phyloP scores from a whole-genome alignment of 2,329 filamentous ascomycete species.

The Dothiorella sarmentorum region DNA sequence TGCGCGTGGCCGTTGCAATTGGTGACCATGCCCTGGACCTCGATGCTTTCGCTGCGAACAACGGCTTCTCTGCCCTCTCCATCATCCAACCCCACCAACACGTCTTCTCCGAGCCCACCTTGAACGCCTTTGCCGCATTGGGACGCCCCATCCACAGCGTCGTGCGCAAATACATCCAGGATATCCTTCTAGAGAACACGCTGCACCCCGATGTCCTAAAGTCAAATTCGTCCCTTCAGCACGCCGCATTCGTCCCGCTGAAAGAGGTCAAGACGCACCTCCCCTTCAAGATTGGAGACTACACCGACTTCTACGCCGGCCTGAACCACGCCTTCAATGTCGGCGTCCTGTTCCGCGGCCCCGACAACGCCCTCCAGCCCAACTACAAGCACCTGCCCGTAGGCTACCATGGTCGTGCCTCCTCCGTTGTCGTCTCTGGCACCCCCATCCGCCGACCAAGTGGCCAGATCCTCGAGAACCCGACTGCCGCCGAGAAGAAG shows the following conservation, averaged over 20 bases:
- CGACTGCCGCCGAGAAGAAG: conserved; percentile 57
- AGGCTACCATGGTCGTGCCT: conserved; percentile 76
- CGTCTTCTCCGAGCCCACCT: conserved; percentile 62
- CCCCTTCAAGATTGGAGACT: conserved; percentile 76
- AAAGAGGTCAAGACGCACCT: conserved; percentile 62
- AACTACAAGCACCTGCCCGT: conserved; percentile 82
- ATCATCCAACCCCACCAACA: conserved; percentile 55
- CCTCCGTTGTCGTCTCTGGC: conserved; percentile 70
- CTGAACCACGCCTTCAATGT: conserved; percentile 73
- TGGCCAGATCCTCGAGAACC: conserved; percentile 69
- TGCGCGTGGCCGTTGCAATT: conserved; percentile 67
- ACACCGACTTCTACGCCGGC: conserved; percentile 82
- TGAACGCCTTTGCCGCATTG: conserved; percentile 72
- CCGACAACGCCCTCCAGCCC: conserved; percentile 69
- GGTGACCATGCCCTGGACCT: conserved; percentile 71
- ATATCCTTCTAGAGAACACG: conserved; percentile 60
- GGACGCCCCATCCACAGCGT: conserved; percentile 64
- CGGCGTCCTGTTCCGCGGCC: conserved; percentile 69
- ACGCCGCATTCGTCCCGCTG: conserved; percentile 57
- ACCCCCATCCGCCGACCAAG: conserved; percentile 69
- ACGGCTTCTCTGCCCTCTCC: conserved; percentile 59
- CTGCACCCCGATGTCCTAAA: conserved; percentile 59
- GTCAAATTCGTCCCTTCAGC: conserved; percentile 57
- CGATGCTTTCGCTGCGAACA: conserved; percentile 55
- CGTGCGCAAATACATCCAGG: conserved; percentile 68